Percentiles rank a stretch among this genome's conserved stretches.
Evolutionary conservation across 1,139 yeast genomes (phyloP).

Genomic region (Saccharomycopsis phalli): DNA sequence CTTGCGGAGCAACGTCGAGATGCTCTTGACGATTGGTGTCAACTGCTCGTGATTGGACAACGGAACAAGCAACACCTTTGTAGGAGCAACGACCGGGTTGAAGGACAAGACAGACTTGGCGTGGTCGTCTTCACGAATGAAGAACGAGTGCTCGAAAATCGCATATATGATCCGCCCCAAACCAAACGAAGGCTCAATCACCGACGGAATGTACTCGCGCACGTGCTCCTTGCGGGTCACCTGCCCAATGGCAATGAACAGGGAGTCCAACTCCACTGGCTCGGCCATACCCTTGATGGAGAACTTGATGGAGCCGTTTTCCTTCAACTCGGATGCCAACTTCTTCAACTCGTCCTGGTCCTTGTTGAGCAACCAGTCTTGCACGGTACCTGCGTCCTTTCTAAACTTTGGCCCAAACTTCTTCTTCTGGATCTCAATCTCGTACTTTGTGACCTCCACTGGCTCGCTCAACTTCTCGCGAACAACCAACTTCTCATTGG

Average conservation of each 20-base stretch:
- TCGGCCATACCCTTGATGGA: conserved; percentile 50
- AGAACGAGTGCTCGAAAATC: conserved; percentile 87
- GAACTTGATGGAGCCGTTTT: conserved; percentile 53
- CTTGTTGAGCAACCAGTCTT: conserved; percentile 65
- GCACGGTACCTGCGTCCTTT: conserved; percentile 91
- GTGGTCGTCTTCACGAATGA: conserved; percentile 88
- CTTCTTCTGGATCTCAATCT: conserved; percentile 83
- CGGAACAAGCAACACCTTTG: conserved; percentile 93
- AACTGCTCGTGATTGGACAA: conserved; percentile 78
- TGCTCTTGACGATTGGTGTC: conserved; percentile 63
- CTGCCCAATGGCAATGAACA: conserved; percentile 67
- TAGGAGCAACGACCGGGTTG: conserved; percentile 95
- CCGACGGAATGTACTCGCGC: conserved; percentile 94
- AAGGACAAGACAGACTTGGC: conserved; percentile 90
- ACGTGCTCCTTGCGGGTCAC: conserved; percentile 79
- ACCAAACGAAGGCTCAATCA: conserved; percentile 98
- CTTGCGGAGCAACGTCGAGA: conserved; percentile 61
- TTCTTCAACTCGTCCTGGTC: conserved; percentile 82
- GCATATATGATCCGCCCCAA: conserved; percentile 95
- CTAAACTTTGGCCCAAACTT: conserved; percentile 96
- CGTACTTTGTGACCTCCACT: conserved; percentile 68
- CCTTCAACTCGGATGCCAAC: conserved; percentile 57
- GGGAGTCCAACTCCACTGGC: conserved; percentile 56
- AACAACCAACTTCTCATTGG: conserved; percentile 90
- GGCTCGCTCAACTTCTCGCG: conserved; percentile 87